These are phyloP conservation scores for Entelexis paramagnoliae DNA, from an alignment of 1,139 yeast genomes.

Conservation along the genomic window DNA sequence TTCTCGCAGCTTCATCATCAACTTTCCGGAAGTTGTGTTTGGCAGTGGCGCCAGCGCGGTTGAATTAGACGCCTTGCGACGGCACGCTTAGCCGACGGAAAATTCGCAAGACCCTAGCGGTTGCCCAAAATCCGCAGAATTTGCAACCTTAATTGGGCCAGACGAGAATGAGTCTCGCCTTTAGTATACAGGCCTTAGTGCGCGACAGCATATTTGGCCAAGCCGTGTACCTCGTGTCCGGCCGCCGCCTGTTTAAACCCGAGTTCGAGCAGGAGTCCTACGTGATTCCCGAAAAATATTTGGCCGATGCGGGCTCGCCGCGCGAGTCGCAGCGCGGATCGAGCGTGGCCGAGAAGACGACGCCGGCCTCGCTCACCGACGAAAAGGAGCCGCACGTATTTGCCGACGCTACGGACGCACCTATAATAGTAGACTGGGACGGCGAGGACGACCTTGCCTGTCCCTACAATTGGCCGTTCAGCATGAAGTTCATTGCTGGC, in stretches of 20 bases:
- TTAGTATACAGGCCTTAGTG: background rate
- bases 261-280: constrained; percentile 2
- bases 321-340: background rate
- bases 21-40: too few species aligned
- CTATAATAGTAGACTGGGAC: constrained; percentile 19
- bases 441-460: constrained; percentile 19
- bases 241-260: background rate
- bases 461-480: constrained; percentile 17
- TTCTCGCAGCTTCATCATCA: too few species aligned
- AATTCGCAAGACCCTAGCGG: too few species aligned
- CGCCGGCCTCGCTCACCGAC: background rate
- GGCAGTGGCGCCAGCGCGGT: too few species aligned
- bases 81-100: too few species aligned
- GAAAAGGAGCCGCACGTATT: background rate
- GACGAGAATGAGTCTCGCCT: background rate
- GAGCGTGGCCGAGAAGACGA: background rate
- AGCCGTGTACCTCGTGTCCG: background rate
- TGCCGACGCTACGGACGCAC: background rate
- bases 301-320: background rate
- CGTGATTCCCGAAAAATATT: background rate
- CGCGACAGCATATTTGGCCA: constrained; percentile 3
- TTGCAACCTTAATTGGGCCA: too few species aligned
- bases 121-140: too few species aligned
- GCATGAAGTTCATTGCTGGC: constrained; percentile 34
- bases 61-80: too few species aligned